A percentile compares a stretch with the other conserved stretches of the same genome.
phyloP scores from a whole-genome alignment of 202 grass and related monocot genomes.

The Eragrostis tef region DNA sequence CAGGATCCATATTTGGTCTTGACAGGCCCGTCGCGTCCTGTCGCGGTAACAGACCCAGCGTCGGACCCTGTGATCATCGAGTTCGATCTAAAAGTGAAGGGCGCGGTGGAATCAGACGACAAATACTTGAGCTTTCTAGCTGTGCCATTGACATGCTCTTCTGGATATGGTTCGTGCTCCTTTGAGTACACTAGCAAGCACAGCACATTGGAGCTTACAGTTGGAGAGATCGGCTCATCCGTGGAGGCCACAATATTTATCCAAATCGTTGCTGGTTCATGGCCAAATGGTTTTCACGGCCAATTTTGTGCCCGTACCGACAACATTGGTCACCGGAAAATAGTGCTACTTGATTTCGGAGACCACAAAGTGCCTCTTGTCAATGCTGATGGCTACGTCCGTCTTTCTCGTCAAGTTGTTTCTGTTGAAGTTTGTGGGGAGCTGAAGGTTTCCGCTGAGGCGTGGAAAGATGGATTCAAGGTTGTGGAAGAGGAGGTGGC shows the following conservation, averaged over 20 bases:
- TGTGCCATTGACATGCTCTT: not conserved
- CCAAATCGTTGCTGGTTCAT: not conserved
- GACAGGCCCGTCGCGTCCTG: not conserved
- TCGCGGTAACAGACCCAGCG: not conserved
- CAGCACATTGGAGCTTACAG: not conserved
- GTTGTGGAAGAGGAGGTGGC: not conserved
- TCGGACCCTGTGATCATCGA: not conserved
- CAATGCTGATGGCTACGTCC: not conserved
- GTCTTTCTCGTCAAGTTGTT: conserved; percentile 6
- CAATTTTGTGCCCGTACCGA: conserved; percentile 2
- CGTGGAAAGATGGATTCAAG: not conserved
- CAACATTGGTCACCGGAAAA: not conserved
- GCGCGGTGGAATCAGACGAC: not conserved
- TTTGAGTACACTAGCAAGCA: conserved; percentile 17
- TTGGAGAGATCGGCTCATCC: not conserved
- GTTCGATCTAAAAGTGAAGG: conserved; percentile 7
- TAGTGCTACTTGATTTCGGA: not conserved
- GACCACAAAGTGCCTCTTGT: not conserved
- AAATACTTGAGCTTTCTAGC: conserved; percentile 11
- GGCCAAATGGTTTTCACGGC: not conserved
- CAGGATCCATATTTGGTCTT: conserved; percentile 19
- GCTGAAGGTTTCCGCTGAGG: conserved; percentile 2
- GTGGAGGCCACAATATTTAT: conserved; percentile 33
- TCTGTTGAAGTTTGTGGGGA: conserved; percentile 10
- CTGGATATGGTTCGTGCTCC: not conserved